Evolutionary conservation across 1,284 basidiomycete species (phyloP).

Genomic region (Fistulinella staudtii): DNA sequence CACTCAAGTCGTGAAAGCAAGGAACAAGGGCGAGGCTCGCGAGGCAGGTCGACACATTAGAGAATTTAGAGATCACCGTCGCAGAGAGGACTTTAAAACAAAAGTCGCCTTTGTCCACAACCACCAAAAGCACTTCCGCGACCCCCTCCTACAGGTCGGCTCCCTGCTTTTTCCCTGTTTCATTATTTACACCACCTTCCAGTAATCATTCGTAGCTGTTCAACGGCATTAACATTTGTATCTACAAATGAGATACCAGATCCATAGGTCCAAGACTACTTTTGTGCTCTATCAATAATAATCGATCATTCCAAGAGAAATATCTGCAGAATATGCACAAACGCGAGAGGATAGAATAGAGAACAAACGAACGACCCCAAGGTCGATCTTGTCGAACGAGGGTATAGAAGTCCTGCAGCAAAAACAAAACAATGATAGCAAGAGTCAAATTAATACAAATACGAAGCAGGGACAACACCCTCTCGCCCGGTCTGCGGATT

Average conservation of each 20-base stretch:
- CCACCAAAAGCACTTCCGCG: conserved; percentile 85
- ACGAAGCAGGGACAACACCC: conserved; percentile 86
- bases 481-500: conserved; percentile 74
- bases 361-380: conserved; percentile 28
- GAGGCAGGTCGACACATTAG: conserved; percentile 88
- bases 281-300: conserved; percentile 17
- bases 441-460: conserved; percentile 58
- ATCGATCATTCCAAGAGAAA: conserved; percentile 12
- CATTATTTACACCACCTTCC: neutral
- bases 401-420: conserved; percentile 33
- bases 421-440: conserved; percentile 26
- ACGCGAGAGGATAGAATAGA: conserved; percentile 20
- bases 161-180: conserved; percentile 7
- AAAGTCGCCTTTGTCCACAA: conserved; percentile 77
- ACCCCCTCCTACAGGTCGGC: conserved; percentile 44
- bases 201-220: conserved; percentile 14
- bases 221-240: conserved; percentile 10
- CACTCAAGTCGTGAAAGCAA: conserved; percentile 81
- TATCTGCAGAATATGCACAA: conserved; percentile 13
- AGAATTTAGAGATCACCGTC: conserved; percentile 80
- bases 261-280: conserved; percentile 14
- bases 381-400: conserved; percentile 36
- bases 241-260: conserved; percentile 1
- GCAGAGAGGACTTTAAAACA: conserved; percentile 83
- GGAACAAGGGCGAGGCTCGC: conserved; percentile 90